Evolutionary conservation across 768 basidiomycete genomes (phyloP), one percentile per base, ranked within the genome.

Genomic region (Phylloporus scabripes): DNA sequence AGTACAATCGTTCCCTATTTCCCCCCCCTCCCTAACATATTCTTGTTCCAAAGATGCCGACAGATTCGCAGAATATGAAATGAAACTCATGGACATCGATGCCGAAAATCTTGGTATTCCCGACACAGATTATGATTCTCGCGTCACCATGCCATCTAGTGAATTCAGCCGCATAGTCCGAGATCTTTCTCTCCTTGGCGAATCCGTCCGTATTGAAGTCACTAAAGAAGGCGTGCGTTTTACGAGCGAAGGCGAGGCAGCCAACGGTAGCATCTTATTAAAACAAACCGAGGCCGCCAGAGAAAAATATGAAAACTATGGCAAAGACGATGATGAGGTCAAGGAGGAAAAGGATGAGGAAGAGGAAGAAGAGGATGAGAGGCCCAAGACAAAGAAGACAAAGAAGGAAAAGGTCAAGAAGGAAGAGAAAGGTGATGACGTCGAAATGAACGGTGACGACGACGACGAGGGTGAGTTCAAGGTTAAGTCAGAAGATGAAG

Each of bases 21-120:
- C 48, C 15, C 18, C 5, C 21, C 21, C 21, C 21, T 23, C 24
- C 43, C 36, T 15, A 28, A 31, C 51, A 24, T 45, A 28, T 33
- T 34, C 23, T 5, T 57, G n/a, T n/a, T n/a, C n/a, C n/a, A n/a
- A n/a, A 96, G 94, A 83, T 69, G 80, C 85, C 4, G 95, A 96
- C 67, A 83, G 96, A 54, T 85, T 98, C 46, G 92, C 93, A 21
- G 92, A 97, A 65, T 99, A 99, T 71, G 93, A 96, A 59, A 91
- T 99, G 87, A 98, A 98, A 68, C 82, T 98, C 46, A 97, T 99
- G 95, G 95, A 98, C 61, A 99, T 99, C 63, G 95, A 99, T 67
- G 75, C 90, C 20, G 96, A 99, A 70, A 84, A 82, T 39, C 85
- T 98, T 45, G 86, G 87, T 42, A 98, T 98, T 61, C 96, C 96